These are phyloP conservation scores for Mytilinidion resinicola DNA, from an alignment of 495 filamentous ascomycete species.

Conservation along the genomic window DNA sequence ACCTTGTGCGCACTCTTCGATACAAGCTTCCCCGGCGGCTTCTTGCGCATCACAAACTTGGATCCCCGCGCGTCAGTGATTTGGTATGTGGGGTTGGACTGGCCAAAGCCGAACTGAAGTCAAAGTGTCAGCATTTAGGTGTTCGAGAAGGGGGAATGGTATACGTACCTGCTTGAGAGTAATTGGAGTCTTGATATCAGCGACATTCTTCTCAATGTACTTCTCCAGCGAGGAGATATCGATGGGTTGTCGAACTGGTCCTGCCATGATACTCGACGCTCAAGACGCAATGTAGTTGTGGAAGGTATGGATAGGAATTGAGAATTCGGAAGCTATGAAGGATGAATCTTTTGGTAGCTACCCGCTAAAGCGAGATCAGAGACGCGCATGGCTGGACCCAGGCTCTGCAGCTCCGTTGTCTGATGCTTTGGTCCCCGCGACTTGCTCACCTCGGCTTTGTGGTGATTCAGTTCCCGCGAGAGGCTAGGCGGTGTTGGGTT, in stretches of 20 bases:
- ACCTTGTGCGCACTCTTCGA: slow-evolving; percentile 87
- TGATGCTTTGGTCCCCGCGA: no score
- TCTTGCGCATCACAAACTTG: slow-evolving; percentile 80
- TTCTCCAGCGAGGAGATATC: slow-evolving; percentile 63
- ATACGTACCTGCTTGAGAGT: slow-evolving; percentile 71
- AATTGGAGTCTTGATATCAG: slow-evolving; percentile 67
- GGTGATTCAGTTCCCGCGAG: no score
- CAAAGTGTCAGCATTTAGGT: slow-evolving; percentile 1
- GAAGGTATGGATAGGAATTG: not conserved
- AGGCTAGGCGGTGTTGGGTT: no score
- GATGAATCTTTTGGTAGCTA: no score
- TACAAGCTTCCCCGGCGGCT: slow-evolving; percentile 79
- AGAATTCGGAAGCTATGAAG: not conserved
- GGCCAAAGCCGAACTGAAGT: slow-evolving; percentile 78
- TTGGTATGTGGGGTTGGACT: slow-evolving; percentile 91
- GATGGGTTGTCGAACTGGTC: slow-evolving; percentile 76
- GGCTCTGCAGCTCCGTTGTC: no score
- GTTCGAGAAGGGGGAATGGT: not conserved
- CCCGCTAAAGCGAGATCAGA: not conserved
- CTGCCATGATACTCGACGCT: slow-evolving; percentile 58
- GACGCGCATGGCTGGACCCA: not conserved
- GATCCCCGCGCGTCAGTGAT: slow-evolving; percentile 57
- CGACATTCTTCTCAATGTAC: slow-evolving; percentile 64
- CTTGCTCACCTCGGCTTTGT: no score
- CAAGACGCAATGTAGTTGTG: slow-evolving; percentile 30